Evolutionary conservation across 2,329 filamentous ascomycete species (phyloP).

Genomic region (Fusarium verrucosum): DNA sequence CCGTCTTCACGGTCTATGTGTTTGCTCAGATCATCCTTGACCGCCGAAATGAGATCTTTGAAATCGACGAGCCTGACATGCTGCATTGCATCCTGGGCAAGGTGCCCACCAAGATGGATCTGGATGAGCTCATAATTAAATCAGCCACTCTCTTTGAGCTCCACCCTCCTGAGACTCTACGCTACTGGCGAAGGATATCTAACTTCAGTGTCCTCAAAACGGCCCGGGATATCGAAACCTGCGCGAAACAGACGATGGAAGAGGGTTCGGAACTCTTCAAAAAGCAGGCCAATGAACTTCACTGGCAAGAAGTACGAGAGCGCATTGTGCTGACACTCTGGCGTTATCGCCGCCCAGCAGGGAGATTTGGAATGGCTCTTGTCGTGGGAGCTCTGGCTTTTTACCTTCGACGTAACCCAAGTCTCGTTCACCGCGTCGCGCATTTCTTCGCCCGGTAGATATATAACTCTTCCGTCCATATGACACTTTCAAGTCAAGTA

Average conservation of each 20-base stretch:
- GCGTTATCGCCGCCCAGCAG: conserved; percentile 72
- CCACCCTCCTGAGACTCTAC: conserved; percentile 77
- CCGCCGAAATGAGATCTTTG: conserved; percentile 84
- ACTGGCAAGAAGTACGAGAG: conserved; percentile 64
- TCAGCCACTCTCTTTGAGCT: conserved; percentile 70
- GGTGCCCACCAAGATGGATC: conserved; percentile 80
- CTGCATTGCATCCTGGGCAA: conserved; percentile 88
- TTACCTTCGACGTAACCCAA: conserved; percentile 66
- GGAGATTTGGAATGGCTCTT: conserved; percentile 70
- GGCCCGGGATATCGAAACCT: conserved; percentile 63
- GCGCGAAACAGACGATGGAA: conserved; percentile 65
- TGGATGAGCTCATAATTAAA: conserved; percentile 78
- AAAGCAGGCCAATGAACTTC: conserved; percentile 76
- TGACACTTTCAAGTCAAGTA: not conserved
- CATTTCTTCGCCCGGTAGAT: conserved; percentile 41
- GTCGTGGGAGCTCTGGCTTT: conserved; percentile 74
- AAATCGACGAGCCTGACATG: conserved; percentile 93
- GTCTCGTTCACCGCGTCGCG: conserved; percentile 42
- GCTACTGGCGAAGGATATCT: conserved; percentile 78
- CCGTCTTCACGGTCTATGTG: conserved; percentile 89
- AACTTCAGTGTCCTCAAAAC: conserved; percentile 86
- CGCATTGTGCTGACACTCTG: conserved; percentile 56
- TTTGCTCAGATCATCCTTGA: conserved; percentile 89
- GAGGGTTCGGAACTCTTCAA: conserved; percentile 76
- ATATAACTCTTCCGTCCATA: not conserved